Base-by-base conservation (phyloP, 352 stramenopile genomes). In the Phytophthora ohioensis region DNA sequence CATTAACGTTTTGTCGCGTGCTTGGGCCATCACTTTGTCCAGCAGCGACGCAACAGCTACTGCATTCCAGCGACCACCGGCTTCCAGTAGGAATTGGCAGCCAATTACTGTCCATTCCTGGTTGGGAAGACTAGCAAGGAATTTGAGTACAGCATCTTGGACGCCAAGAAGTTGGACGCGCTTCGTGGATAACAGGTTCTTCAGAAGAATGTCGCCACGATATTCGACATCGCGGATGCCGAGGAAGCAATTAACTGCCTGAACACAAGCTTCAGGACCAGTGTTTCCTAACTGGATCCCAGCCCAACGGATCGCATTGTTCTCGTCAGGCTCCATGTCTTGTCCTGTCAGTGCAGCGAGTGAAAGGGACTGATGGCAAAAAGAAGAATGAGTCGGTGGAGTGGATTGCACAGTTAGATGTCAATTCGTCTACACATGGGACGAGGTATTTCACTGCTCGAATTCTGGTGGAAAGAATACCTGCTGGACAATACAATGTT, bases 1-100 rank as follows among this genome's bases (percentile, higher is more conserved):
- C 58, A 69, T 56, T 6, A 73, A 17, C 10, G 66, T 69, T 21
- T 68, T 69, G 17, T 38, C 66, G 8, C 38, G 27, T 5, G 58
- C 59, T 60, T 73, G 66, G 12, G 58, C 58, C 66, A 73, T 73
- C 38, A 73, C 66, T 60, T 73, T 69, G 36, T 69, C 49, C 7
- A 73, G 51, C 39, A 73, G 34, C 11, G 66, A 73, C 1, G 66
- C 66, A 3, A 73, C 66, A 10, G 66, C 59, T 4, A 73, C 66
- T 12, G 59, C 59, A 5, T 69, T 73, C 66, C 59, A 73, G 0
- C 66, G 35, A 9, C 59, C 66, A 45, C 58, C 66, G 48, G 66
- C 21, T 46, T 73, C 58, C 10, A 73, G 58, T 9, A 73, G 52
- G 9, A 69, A 56, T 15, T 64, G 52, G 11, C 66, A 73, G 12